phyloP scores from a whole-genome alignment of 495 filamentous ascomycete species.

The Penicillium odoratum region DNA sequence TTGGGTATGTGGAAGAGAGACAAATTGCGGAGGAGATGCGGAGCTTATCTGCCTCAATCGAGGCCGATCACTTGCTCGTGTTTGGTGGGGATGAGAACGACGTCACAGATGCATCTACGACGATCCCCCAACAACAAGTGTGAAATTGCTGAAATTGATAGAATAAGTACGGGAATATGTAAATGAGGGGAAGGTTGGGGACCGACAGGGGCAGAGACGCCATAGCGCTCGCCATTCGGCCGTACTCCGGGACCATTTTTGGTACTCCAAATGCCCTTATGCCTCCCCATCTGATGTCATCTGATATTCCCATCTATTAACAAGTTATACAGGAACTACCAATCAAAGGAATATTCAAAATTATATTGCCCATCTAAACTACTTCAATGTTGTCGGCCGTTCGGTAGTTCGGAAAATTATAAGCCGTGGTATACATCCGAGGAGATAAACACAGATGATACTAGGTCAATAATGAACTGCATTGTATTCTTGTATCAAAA shows the following conservation, averaged over 20 bases:
- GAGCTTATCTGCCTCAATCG: constrained; percentile 33
- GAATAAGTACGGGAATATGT: constrained; percentile 5
- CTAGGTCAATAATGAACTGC: background rate
- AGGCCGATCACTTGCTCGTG: constrained; percentile 33
- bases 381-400: background rate
- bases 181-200: constrained; percentile 26
- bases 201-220: constrained; percentile 19
- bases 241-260: constrained; percentile 5
- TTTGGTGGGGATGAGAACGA: constrained; percentile 20
- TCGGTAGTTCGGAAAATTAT: background rate
- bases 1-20: constrained; percentile 20
- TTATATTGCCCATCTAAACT: background rate
- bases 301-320: background rate
- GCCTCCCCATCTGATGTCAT: background rate
- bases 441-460: background rate
- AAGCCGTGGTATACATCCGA: background rate
- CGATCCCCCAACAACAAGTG: background rate
- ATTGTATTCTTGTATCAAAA: too few relatives aligned
- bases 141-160: background rate
- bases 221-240: constrained; percentile 2
- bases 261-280: background rate
- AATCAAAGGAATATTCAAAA: too few relatives aligned
- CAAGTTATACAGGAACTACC: too few relatives aligned
- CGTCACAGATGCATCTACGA: constrained; percentile 19
- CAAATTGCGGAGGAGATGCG: constrained; percentile 43